phyloP scores from a whole-genome alignment of 306 rosid genomes.

The Cucumis cinereus region DNA sequence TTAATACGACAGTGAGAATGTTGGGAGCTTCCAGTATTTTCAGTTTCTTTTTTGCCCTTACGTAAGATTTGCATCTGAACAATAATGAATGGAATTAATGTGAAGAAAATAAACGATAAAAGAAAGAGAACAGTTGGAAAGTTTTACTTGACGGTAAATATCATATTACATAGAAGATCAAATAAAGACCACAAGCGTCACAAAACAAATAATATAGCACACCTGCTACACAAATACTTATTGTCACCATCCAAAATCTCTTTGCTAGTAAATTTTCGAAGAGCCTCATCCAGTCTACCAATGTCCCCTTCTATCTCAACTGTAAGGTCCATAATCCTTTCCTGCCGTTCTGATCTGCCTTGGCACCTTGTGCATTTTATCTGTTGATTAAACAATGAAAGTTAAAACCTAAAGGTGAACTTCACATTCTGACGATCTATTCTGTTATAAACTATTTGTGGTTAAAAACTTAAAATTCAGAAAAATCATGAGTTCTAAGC shows the following conservation, averaged over 20 bases:
- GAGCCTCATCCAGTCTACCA: conserved; percentile 72
- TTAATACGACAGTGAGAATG: conserved; percentile 84
- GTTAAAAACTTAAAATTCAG: neutral
- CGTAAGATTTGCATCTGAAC: conserved; percentile 83
- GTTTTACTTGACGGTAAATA: neutral
- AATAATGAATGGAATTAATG: neutral
- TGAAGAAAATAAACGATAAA: neutral
- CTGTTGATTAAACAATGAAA: conserved; percentile 31
- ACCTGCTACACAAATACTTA: conserved; percentile 92
- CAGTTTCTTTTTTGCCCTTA: conserved; percentile 93
- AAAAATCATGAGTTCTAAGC: neutral
- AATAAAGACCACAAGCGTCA: neutral
- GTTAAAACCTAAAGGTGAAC: neutral
- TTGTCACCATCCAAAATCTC: conserved; percentile 92
- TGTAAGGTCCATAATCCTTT: conserved; percentile 92
- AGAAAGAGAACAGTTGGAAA: neutral
- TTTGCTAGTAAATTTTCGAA: conserved; percentile 57
- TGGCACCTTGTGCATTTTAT: conserved; percentile 85
- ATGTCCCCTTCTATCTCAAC: conserved; percentile 95
- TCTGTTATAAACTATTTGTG: neutral
- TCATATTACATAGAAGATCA: neutral
- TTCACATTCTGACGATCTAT: neutral
- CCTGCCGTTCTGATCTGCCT: conserved; percentile 87
- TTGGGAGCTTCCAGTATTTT: conserved; percentile 88
- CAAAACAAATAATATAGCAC: conserved; percentile 15